phyloP scores from a whole-genome alignment of 2,329 filamentous ascomycete species.

The Botrytis tulipae region DNA sequence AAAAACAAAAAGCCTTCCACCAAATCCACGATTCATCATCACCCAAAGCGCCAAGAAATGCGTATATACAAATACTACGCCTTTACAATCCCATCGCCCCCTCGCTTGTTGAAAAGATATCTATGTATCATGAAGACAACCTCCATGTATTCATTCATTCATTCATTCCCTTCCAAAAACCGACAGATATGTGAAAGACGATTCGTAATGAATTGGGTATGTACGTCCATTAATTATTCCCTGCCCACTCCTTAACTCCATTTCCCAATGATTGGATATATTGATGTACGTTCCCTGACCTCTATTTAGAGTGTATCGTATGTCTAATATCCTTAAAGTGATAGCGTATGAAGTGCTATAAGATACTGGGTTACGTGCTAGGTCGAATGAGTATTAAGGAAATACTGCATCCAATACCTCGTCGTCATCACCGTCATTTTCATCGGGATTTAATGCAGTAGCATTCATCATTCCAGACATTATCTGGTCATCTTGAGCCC shows the following conservation, averaged over 20 bases:
- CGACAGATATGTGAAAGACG: neutral
- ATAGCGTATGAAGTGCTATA: neutral
- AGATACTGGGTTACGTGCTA: neutral
- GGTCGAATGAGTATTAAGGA: neutral
- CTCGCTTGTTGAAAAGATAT: neutral
- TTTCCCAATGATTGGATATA: conserved; percentile 1
- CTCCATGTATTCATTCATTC: neutral
- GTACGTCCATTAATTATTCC: conserved; percentile 3
- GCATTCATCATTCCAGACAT: conserved; percentile 19
- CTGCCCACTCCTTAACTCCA: conserved; percentile 9
- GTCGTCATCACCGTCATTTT: conserved; percentile 10
- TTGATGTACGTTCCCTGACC: neutral
- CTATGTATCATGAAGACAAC: conserved; percentile 2
- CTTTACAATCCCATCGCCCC: neutral
- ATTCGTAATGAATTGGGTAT: conserved; percentile 10
- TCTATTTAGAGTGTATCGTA: conserved; percentile 5
- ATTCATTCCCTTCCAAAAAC: conserved; percentile 3
- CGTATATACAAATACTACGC: conserved; percentile 13
- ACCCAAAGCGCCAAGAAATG: conserved; percentile 16
- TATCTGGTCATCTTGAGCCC: conserved; percentile 23
- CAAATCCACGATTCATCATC: neutral
- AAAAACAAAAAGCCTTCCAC: neutral
- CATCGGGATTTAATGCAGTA: neutral
- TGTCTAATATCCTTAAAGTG: neutral
- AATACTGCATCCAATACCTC: conserved; percentile 10